phyloP scores from a whole-genome alignment of 2,329 filamentous ascomycete species.

The Myriosclerotinia curreyana region DNA sequence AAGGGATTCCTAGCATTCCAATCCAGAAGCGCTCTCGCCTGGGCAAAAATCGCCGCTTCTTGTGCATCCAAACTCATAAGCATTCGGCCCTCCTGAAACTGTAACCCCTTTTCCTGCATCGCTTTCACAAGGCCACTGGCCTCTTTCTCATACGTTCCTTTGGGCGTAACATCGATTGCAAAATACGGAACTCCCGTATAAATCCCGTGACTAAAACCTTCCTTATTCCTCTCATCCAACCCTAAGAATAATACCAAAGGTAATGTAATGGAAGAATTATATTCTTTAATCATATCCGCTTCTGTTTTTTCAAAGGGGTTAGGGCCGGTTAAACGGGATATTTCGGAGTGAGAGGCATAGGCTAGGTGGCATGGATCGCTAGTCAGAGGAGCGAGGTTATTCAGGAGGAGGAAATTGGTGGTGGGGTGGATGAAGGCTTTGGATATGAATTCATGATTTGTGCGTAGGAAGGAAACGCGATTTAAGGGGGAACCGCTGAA shows the following conservation, averaged over 20 bases:
- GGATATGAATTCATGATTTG: slow-evolving; percentile 67
- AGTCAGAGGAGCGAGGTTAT: slow-evolving; percentile 72
- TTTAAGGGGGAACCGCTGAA: slow-evolving; percentile 77
- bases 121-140: slow-evolving; percentile 58
- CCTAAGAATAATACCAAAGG: slow-evolving; percentile 83
- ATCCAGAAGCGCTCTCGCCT: slow-evolving; percentile 82
- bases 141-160: slow-evolving; percentile 58
- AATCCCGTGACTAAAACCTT: slow-evolving; percentile 54
- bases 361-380: slow-evolving; percentile 57
- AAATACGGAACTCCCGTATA: slow-evolving; percentile 84
- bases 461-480: slow-evolving; percentile 73
- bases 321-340: slow-evolving; percentile 66
- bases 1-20: slow-evolving; percentile 94
- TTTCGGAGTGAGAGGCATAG: slow-evolving; percentile 65
- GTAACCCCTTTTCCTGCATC: slow-evolving; percentile 58
- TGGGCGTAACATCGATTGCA: slow-evolving; percentile 81
- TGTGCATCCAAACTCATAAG: slow-evolving; percentile 46
- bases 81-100: slow-evolving; percentile 65
- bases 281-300: slow-evolving; percentile 67
- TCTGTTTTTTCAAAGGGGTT: slow-evolving; percentile 71
- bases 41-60: slow-evolving; percentile 81
- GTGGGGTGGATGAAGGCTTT: slow-evolving; percentile 63
- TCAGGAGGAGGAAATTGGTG: slow-evolving; percentile 73
- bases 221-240: slow-evolving; percentile 61
- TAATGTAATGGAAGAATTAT: slow-evolving; percentile 64